Conservation (phyloP, 2,329 filamentous ascomycete species). For the Hirsutella thompsonii region DNA sequence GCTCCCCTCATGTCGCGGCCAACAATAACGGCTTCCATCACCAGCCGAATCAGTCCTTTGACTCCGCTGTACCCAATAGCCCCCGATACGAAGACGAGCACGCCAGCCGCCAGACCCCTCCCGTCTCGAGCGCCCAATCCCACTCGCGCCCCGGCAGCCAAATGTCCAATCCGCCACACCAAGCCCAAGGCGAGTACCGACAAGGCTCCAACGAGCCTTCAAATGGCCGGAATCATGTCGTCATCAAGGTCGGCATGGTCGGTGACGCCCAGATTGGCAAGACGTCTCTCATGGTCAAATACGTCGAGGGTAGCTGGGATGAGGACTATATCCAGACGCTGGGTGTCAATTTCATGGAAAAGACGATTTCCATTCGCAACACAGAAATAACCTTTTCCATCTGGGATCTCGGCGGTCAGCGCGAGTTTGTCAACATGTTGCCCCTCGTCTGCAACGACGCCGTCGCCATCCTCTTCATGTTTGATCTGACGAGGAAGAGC, state of each 20-base stretch:
- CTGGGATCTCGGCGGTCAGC: conserved; percentile 95
- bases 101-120: conserved; percentile 31
- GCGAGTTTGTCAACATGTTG: conserved; percentile 99
- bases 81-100: conserved; percentile 30
- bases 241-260: conserved; percentile 99
- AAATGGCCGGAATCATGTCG: conserved; percentile 58
- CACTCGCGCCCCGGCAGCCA: conserved; percentile 44
- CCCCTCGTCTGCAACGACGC: conserved; percentile 99
- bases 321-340: conserved; percentile 99
- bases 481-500: conserved; percentile 94
- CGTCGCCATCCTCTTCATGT: conserved; percentile 98
- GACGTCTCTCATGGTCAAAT: conserved; percentile 98
- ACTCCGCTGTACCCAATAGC: conserved; percentile 24
- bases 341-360: conserved; percentile 99
- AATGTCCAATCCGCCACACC: conserved; percentile 30
- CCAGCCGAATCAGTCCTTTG: conserved; percentile 34
- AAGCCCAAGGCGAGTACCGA: conserved; percentile 26
- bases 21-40: conserved; percentile 27
- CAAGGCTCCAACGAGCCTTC: conserved; percentile 22
- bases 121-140: conserved; percentile 27
- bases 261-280: conserved; percentile 98
- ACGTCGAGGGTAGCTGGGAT: conserved; percentile 98
- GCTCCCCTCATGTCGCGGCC: conserved; percentile 25
- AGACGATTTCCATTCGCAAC: conserved; percentile 98
- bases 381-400: conserved; percentile 99